Percentiles rank a stretch among this genome's conserved stretches.
phyloP scores from a whole-genome alignment of 2,329 filamentous ascomycete species.

The Cadophora gregata region DNA sequence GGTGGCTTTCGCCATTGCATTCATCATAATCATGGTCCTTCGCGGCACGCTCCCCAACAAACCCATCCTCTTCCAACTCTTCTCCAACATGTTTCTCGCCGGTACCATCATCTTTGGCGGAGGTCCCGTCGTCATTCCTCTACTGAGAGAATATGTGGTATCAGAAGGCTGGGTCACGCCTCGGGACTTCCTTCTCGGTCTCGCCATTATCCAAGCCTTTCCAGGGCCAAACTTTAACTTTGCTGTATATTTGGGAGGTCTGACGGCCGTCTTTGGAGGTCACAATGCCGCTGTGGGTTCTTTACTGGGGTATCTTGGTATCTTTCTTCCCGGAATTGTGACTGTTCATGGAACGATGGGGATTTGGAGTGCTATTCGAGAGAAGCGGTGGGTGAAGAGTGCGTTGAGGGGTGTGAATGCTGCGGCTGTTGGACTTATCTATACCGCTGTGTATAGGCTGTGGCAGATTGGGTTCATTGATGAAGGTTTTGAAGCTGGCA shows the following conservation, averaged over 20 bases:
- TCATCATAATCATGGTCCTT: constrained; percentile 61
- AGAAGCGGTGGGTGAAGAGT: constrained; percentile 53
- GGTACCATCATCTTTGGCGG: constrained; percentile 65
- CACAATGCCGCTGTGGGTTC: constrained; percentile 51
- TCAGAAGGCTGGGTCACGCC: constrained; percentile 72
- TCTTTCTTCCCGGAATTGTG: constrained; percentile 58
- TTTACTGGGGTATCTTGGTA: constrained; percentile 57
- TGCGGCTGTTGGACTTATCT: constrained; percentile 65
- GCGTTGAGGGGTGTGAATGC: constrained; percentile 63
- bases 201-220: constrained; percentile 74
- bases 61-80: constrained; percentile 63
- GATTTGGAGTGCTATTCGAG: constrained; percentile 54
- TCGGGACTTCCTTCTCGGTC: constrained; percentile 74
- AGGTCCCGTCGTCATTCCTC: constrained; percentile 68
- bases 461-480: constrained; percentile 68
- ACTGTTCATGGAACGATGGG: constrained; percentile 62
- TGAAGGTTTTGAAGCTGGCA: constrained; percentile 53
- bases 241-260: constrained; percentile 60
- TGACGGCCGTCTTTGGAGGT: constrained; percentile 50
- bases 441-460: constrained; percentile 67
- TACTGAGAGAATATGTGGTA: constrained; percentile 68
- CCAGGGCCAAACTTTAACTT: constrained; percentile 69
- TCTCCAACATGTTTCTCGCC: constrained; percentile 75
- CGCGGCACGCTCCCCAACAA: constrained; percentile 50
- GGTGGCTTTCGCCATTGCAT: constrained; percentile 58